phyloP scores from a whole-genome alignment of 495 filamentous ascomycete genomes.

The Hyphodiscus hymeniophilus region DNA sequence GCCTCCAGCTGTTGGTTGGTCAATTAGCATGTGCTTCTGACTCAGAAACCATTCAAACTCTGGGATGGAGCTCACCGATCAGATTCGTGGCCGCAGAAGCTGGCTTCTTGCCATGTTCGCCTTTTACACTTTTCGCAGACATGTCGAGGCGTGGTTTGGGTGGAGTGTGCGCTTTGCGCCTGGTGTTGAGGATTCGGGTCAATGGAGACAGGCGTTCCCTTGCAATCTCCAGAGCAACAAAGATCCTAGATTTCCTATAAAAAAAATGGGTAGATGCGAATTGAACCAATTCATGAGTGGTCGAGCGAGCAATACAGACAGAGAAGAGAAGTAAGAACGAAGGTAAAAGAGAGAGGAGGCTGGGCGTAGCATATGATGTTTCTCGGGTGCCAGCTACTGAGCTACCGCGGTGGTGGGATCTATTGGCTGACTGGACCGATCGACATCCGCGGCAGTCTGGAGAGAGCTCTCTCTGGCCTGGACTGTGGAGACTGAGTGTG shows the following conservation, averaged over 20 bases:
- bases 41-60: neutral
- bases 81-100: constrained; percentile 85
- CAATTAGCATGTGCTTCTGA: constrained; percentile 22
- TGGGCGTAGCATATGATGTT: neutral
- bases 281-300: neutral
- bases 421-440: too few species aligned
- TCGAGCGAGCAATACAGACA: neutral
- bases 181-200: constrained; percentile 6
- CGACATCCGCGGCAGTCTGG: neutral
- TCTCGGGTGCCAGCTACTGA: constrained; percentile 1
- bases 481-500: constrained; percentile 5
- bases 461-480: neutral
- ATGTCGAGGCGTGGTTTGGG: constrained; percentile 30
- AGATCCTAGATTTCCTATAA: neutral
- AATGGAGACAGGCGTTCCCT: constrained; percentile 5
- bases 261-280: neutral
- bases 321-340: neutral
- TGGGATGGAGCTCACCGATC: constrained; percentile 57
- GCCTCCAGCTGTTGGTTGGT: constrained; percentile 66
- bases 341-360: neutral
- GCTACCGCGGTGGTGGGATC: neutral
- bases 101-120: constrained; percentile 65
- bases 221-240: neutral
- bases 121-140: constrained; percentile 55
- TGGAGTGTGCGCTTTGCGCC: constrained; percentile 1